phyloP scores from a whole-genome alignment of 2,329 filamentous ascomycete species.

The Penicillium vulpinum region DNA sequence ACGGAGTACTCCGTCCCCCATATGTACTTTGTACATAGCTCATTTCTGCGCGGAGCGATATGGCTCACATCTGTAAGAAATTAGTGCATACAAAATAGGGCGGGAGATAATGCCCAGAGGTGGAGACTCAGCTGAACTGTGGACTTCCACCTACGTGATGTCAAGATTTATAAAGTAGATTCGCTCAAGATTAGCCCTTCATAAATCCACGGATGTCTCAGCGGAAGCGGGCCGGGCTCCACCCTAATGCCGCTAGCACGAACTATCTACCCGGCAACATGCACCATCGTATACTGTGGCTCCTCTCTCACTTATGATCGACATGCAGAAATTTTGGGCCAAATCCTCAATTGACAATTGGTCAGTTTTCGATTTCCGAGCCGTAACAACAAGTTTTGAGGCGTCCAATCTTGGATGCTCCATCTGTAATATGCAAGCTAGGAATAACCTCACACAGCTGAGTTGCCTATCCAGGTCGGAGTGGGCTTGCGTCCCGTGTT shows the following conservation, averaged over 20 bases:
- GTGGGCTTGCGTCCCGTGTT: neutral
- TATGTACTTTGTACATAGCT: no score
- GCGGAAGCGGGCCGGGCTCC: constrained; percentile 6
- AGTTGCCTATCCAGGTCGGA: neutral
- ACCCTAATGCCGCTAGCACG: neutral
- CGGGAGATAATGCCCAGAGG: neutral
- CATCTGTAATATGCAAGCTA: neutral
- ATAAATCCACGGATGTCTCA: neutral
- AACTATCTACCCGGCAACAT: neutral
- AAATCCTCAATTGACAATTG: neutral
- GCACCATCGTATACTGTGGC: neutral
- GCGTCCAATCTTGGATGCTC: neutral
- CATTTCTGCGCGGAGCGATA: neutral
- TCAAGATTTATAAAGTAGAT: neutral
- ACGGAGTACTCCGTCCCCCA: neutral
- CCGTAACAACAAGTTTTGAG: neutral
- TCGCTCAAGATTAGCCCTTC: neutral
- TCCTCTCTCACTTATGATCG: neutral
- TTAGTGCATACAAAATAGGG: neutral
- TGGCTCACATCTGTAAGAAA: neutral
- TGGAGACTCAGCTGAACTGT: neutral
- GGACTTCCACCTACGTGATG: neutral
- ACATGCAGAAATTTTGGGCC: neutral
- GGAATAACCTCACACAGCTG: neutral
- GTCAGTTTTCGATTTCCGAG: neutral